Evolutionary conservation across 129 eudicot genomes (phyloP), one percentile per base, ranked within the genome.

Genomic region (Chrysanthemum makinoi): DNA sequence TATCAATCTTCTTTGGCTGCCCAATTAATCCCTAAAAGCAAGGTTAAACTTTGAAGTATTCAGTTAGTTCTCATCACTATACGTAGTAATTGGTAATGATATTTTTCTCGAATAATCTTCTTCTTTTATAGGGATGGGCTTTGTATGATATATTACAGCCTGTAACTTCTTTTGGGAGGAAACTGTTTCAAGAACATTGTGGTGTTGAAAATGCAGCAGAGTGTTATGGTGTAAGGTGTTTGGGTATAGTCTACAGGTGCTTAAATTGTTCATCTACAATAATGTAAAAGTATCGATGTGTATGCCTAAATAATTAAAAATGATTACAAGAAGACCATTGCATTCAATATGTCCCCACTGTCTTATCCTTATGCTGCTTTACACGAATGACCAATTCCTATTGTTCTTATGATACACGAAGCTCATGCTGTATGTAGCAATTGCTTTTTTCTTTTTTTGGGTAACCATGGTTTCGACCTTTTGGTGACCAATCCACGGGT

Each of bases 161-260:
- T 3, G 49, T 53, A 28, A 17, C 63, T 52, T 30, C 50, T 69
- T 69, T 5, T 53, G 50, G 65, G 44, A 52, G 46, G 52, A 65
- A 60, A 64, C 59, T 72, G 77, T 68, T 60, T 14, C 65, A 48
- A 17, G 12, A 13, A 53, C 65, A 56, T 53, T 14, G 43, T 39
- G 55, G 74, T 14, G 35, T 69, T 39, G 12, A 68, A 51, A 68
- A 28, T 51, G n/a, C 57, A 0, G 19, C 17, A 52, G 18, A 59
- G 15, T 24, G 43, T 18, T 18, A 60, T 60, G 0, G 16, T 61
- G 75, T 47, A 72, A 46, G 61, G 51, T 51, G 50, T 73, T 49
- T 49, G 51, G 30, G 62, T 50, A 64, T 46, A 71, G 20, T 61
- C 68, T 17, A 24, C 68, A 62, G 62, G 76, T 60, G 76, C 28